Conservation (phyloP, 1,284 basidiomycete species). For the Microbotryum intermedium region DNA sequence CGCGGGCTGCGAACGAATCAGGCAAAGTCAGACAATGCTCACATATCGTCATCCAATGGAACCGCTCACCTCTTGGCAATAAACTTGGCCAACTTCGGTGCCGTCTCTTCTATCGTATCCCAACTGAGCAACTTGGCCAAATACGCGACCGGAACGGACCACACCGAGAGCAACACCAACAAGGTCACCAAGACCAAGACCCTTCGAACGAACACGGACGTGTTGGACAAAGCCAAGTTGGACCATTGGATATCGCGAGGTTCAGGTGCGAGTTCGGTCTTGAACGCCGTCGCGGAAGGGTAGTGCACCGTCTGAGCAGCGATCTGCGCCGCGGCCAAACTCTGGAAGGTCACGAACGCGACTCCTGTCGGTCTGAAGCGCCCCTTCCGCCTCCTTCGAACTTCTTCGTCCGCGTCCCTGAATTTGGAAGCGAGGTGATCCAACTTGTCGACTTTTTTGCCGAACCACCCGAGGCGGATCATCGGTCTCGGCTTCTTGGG, state of each 20-base stretch:
- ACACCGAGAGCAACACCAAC: constrained; percentile 35
- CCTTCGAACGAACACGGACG: constrained; percentile 55
- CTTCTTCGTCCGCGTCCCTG: constrained; percentile 65
- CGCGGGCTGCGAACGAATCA: constrained; percentile 46
- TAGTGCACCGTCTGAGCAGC: constrained; percentile 79
- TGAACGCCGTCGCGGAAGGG: constrained; percentile 55
- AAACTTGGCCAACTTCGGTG: constrained; percentile 67
- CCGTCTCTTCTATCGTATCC: constrained; percentile 77
- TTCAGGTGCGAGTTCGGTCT: constrained; percentile 70
- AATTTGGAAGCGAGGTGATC: constrained; percentile 73
- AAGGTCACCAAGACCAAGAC: constrained; percentile 52
- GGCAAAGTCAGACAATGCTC: too few relatives aligned
- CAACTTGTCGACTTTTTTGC: constrained; percentile 67
- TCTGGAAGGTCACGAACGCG: constrained; percentile 95
- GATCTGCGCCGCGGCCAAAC: constrained; percentile 89
- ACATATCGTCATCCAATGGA: not conserved
- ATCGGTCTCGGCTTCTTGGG: constrained; percentile 64
- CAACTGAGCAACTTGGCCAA: constrained; percentile 80
- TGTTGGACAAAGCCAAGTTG: constrained; percentile 62
- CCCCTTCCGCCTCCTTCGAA: constrained; percentile 53
- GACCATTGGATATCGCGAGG: constrained; percentile 94
- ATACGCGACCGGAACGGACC: constrained; percentile 76
- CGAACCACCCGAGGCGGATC: constrained; percentile 58
- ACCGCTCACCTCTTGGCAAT: constrained; percentile 54
- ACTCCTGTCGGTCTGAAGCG: constrained; percentile 69